Base-by-base conservation (phyloP, 768 basidiomycete genomes). In the Psilocybe cubensis region DNA sequence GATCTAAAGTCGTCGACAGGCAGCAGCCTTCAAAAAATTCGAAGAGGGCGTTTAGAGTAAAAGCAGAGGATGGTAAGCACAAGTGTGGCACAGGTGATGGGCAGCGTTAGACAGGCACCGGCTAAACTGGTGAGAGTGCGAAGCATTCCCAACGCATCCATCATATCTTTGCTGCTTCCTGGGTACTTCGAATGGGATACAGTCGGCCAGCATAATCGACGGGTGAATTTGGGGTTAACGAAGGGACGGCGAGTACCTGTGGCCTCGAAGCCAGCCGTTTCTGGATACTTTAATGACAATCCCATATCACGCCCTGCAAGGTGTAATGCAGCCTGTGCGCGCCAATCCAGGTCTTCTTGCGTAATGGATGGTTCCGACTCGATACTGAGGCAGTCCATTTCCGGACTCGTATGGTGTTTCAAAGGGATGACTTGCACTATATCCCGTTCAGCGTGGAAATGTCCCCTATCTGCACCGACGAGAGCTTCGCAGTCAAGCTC, bases 401-500 rank as follows among this genome's bases (percentile, higher is more conserved):
- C 25, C 28, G 31, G 42, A 29, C 43, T n/a, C 33, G 27, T 7
- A 54, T 58, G 60, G 29, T 23, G 4, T n/a, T 31, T 56, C 27
- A 52, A 43, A 23, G 61, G 54, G 23, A 55, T 42, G 45, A 64
- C 54, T 51, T 56, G 56, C 18, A 66, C 54, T 11, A 50, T 27
- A 40, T 60, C 57, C 47, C 52, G 63, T 42, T 55, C 56, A 49
- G 42, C 25, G 40, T 46, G 38, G 28, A 61, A 59, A 12, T 56
- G 64, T 21, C 58, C 60, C 20, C 41, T 43, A 41, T 55, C 29
- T 25, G 64, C 58, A 21, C 70, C 46, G n/a, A n/a, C n/a, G n/a
- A n/a, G n/a, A 23, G 70, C 61, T 55, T 76, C 72, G 67, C 83
- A 85, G 23, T 74, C 72, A 56, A 79, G 79, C 24, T 76, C 72